Base-by-base conservation (phyloP, 2,329 filamentous ascomycete genomes). In the Fusarium albosuccineum region DNA sequence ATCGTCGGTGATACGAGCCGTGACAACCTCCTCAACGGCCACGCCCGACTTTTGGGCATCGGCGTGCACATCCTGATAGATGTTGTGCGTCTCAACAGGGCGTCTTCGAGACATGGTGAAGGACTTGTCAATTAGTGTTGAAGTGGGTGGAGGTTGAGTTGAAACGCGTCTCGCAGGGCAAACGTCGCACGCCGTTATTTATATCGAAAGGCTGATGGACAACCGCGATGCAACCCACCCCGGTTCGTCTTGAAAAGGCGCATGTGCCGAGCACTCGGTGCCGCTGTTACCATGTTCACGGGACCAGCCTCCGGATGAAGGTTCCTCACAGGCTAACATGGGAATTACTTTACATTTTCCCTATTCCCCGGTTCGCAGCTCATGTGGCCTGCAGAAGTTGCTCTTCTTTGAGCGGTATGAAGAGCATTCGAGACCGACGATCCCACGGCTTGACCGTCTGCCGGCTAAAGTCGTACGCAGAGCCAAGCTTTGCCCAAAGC, bases 1-100 rank as follows among this genome's bases (percentile, higher is more conserved):
- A 4, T 72, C 68, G 1, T 72, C 68, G 4, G 66, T 63, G 29
- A 72, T 68, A 16, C 70, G 56, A 2, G 64, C 59, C n/a, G 66
- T 60, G 26, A 71, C 66, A 7, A 72, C 60, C 9, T 72, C 70
- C 7, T 62, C 66, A 1, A 72, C 70, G 13, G 50, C 62, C 6
- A 72, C 62, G 6, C 68, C 68, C 13, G 66, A 57, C 42, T 71
- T 72, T 36, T 26, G 34, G 9, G 70, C 68, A 30, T 68, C 61
- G 4, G 64, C 62, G 22, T 63, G 56, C 22, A 70, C 66, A 41
- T 72, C 66, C 42, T 70, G 62, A 33, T 71, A 66, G 34, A 65
- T 30, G 55, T 56, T 60, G 3, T 51, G 45, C 22, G 17, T 49
- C 45, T 64, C 48, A 26, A 64, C 41, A 30, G 34, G 52, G 5